phyloP scores from a whole-genome alignment of 73 alveolate genomes.

The Tetrahymena thermophila region DNA sequence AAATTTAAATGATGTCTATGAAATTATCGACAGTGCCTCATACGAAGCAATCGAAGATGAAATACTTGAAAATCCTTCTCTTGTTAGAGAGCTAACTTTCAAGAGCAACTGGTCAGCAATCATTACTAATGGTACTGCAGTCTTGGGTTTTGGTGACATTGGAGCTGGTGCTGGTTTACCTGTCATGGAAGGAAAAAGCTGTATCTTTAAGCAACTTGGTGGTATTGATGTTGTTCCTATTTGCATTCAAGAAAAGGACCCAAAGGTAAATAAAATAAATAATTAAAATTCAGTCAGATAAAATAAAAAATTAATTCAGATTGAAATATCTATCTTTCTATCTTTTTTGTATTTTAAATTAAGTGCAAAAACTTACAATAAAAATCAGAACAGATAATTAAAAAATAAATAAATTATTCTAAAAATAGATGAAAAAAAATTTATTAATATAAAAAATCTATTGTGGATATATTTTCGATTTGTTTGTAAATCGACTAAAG shows the following conservation, averaged over 20 bases:
- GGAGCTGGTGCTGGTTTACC: conserved; percentile 84
- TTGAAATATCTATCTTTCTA: neutral
- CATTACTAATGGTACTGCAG: conserved; percentile 75
- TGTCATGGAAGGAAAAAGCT: conserved; percentile 84
- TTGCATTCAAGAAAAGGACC: conserved; percentile 60
- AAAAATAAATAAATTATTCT: no score
- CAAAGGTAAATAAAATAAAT: conserved; percentile 16
- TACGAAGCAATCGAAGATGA: conserved; percentile 23
- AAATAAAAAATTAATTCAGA: neutral
- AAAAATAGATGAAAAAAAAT: no score
- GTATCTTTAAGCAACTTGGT: conserved; percentile 64
- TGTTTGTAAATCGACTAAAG: no score
- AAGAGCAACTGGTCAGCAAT: conserved; percentile 63
- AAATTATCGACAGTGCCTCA: conserved; percentile 44
- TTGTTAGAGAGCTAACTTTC: conserved; percentile 50
- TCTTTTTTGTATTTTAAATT: neutral
- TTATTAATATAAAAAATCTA: no score
- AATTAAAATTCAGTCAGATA: neutral
- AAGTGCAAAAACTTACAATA: no score
- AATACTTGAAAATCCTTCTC: conserved; percentile 42
- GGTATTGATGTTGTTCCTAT: conserved; percentile 61
- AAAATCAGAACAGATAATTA: no score
- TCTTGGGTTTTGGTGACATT: conserved; percentile 71
- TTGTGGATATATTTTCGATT: no score
- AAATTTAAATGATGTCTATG: conserved; percentile 35